Evolutionary conservation across 306 rosid species (phyloP).

Genomic region (Fragaria iinumae): DNA sequence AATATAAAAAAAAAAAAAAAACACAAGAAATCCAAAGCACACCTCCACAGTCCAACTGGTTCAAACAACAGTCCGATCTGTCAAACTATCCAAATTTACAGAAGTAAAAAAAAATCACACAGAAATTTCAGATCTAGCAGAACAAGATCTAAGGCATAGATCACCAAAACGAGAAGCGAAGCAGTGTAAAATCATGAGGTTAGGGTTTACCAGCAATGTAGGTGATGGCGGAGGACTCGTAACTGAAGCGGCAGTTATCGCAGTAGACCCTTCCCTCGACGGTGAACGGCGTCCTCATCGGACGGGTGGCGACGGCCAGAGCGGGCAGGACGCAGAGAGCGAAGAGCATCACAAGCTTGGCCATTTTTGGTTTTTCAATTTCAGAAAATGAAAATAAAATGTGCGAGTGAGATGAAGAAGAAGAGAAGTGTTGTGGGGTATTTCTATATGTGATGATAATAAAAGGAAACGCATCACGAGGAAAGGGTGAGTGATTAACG

Average conservation of each 20-base stretch:
- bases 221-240: constrained; percentile 73
- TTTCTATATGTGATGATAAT: neutral
- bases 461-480: neutral
- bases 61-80: constrained; percentile 7
- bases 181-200: too few relatives aligned
- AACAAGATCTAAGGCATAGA: neutral
- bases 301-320: constrained; percentile 61
- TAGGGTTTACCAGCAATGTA: constrained; percentile 59
- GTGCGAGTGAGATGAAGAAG: neutral
- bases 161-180: neutral
- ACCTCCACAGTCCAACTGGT: neutral
- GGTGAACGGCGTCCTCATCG: constrained; percentile 42
- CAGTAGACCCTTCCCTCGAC: constrained; percentile 74
- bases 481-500: neutral
- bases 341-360: constrained; percentile 42
- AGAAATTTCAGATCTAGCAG: neutral
- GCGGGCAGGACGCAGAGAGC: constrained; percentile 64
- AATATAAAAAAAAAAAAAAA: neutral
- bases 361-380: constrained; percentile 17
- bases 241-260: constrained; percentile 81
- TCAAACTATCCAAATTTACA: neutral
- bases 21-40: neutral
- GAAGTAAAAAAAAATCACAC: neutral
- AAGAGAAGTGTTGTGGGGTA: neutral
- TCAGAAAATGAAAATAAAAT: neutral